Percentiles rank a stretch among this genome's conserved stretches.
Conservation (phyloP, 768 basidiomycete species). For the Amanita brunnescens region DNA sequence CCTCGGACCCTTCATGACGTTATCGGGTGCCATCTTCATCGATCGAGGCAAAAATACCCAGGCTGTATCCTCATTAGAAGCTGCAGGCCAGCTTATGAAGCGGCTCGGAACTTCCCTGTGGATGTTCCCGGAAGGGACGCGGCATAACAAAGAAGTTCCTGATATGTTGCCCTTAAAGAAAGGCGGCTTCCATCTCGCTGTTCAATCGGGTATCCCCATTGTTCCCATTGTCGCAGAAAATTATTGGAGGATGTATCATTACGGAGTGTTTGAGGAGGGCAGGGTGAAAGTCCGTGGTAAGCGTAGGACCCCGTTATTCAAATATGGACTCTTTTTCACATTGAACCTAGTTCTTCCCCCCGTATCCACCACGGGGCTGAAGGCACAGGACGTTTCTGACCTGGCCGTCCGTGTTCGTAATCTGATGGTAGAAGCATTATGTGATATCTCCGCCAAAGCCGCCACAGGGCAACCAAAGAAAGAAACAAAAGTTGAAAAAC, state of each 20-base stretch:
- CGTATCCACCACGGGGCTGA: slow-evolving; percentile 65
- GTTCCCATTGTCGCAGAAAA: slow-evolving; percentile 91
- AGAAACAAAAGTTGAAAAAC: neutral
- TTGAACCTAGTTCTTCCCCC: slow-evolving; percentile 74
- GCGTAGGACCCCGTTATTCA: slow-evolving; percentile 13
- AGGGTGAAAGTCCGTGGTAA: slow-evolving; percentile 75
- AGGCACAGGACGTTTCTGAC: slow-evolving; percentile 56
- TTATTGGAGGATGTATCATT: slow-evolving; percentile 81
- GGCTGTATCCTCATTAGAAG: slow-evolving; percentile 68
- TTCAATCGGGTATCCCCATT: slow-evolving; percentile 85
- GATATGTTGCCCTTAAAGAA: slow-evolving; percentile 89
- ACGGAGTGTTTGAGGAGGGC: slow-evolving; percentile 68
- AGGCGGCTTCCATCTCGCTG: slow-evolving; percentile 94
- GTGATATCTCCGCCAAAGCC: slow-evolving; percentile 62
- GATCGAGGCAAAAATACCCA: slow-evolving; percentile 72
- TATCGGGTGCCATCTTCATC: slow-evolving; percentile 87
- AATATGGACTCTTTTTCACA: slow-evolving; percentile 6
- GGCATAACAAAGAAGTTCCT: slow-evolving; percentile 56
- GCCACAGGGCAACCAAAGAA: slow-evolving; percentile 17
- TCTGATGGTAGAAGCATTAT: slow-evolving; percentile 71
- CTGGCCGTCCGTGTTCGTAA: slow-evolving; percentile 63
- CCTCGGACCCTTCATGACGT: slow-evolving; percentile 84
- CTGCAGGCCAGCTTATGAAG: slow-evolving; percentile 78
- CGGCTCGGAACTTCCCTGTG: slow-evolving; percentile 63
- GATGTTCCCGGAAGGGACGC: slow-evolving; percentile 97